phyloP scores from a whole-genome alignment of 1,139 yeast species.

The Arxiozyma telluris region DNA sequence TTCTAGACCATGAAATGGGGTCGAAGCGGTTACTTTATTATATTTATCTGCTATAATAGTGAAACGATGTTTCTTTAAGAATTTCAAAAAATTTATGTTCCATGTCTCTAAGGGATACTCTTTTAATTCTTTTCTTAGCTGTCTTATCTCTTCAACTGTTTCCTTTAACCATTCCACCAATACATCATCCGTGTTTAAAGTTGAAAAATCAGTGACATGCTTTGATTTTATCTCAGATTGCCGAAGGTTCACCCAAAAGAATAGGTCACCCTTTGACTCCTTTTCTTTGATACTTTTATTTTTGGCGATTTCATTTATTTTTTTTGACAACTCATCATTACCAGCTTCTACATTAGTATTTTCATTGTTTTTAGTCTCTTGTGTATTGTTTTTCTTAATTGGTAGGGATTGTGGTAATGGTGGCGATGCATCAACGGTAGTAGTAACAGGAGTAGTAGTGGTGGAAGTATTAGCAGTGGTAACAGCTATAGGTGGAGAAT shows the following conservation, averaged over 20 bases:
- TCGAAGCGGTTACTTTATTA: not conserved
- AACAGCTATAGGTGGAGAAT: not conserved
- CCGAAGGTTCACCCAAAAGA: not conserved
- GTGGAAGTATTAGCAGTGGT: too few relatives aligned
- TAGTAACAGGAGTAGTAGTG: not conserved
- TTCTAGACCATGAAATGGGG: not conserved
- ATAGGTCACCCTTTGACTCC: not conserved
- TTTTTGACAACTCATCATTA: too few relatives aligned
- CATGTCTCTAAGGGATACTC: not conserved
- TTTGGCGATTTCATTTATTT: not conserved
- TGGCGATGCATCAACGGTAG: not conserved
- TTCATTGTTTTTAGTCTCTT: too few relatives aligned
- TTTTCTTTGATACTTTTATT: not conserved
- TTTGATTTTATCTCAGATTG: not conserved
- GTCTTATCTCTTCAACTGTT: not conserved
- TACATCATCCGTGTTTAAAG: not conserved
- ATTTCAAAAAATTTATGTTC: not conserved
- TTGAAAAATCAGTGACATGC: not conserved
- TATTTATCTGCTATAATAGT: not conserved
- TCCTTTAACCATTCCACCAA: not conserved
- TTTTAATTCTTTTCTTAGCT: not conserved
- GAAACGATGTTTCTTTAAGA: not conserved
- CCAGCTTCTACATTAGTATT: too few relatives aligned
- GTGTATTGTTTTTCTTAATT: not conserved
- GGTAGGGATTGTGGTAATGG: too few relatives aligned